A percentile compares a stretch with the other conserved stretches of the same genome.
Evolutionary conservation across 2,329 filamentous ascomycete species (phyloP).

Genomic region (Fusarium chuoi): DNA sequence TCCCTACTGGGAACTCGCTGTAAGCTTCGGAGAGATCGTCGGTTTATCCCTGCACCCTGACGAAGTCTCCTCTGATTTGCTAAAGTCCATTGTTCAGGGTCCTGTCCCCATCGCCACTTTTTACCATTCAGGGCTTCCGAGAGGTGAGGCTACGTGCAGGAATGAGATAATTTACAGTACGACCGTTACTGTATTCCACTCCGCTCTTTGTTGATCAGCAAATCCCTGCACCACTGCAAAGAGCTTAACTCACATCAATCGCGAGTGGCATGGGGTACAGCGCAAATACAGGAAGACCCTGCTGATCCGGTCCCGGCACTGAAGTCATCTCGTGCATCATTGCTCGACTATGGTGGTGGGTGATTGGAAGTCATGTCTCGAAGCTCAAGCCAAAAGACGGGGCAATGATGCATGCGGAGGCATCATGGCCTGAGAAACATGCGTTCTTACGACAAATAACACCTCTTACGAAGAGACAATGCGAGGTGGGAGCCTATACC

Average conservation of each 20-base stretch:
- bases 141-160: conserved; percentile 24
- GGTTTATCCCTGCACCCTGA: conserved; percentile 18
- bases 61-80: conserved; percentile 23
- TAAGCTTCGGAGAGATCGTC: conserved; percentile 35
- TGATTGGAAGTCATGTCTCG: conserved; percentile 13
- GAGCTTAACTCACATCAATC: conserved; percentile 17
- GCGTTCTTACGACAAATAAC: conserved; percentile 3
- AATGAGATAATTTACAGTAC: conserved; percentile 31
- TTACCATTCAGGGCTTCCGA: not conserved
- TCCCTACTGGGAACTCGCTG: conserved; percentile 8
- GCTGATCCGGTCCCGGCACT: conserved; percentile 39
- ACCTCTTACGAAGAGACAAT: not conserved
- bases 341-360: conserved; percentile 5
- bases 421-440: conserved; percentile 23
- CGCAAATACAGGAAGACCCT: conserved; percentile 38
- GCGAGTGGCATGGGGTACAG: conserved; percentile 2
- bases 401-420: conserved; percentile 26
- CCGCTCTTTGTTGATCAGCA: conserved; percentile 17
- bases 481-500: not conserved
- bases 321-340: conserved; percentile 35
- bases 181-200: conserved; percentile 10
- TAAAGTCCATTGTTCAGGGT: conserved; percentile 35
- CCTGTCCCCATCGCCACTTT: conserved; percentile 28
- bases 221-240: conserved; percentile 2
- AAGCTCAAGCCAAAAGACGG: conserved; percentile 25